These are phyloP conservation scores for Cyclotella kingstonii DNA, from an alignment of 108 stramenopile species.

Conservation along the genomic window DNA sequence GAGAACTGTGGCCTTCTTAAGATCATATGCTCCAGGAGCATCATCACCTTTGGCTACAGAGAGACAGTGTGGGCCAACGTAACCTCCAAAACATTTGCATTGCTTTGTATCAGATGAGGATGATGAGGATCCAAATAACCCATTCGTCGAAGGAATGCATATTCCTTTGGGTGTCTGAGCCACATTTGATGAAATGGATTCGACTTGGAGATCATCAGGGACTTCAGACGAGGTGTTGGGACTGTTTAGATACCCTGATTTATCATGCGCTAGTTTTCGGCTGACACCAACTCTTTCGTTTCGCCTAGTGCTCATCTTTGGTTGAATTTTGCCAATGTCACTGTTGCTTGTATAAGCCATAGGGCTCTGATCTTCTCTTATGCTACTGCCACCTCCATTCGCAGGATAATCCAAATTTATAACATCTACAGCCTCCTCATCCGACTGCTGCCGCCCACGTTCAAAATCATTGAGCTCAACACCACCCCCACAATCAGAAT, in stretches of 20 bases:
- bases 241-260: slow-evolving; percentile 12
- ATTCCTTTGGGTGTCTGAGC: slow-evolving; percentile 36
- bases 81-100: slow-evolving; percentile 76
- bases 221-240: slow-evolving; percentile 30
- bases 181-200: slow-evolving; percentile 17
- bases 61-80: slow-evolving; percentile 78
- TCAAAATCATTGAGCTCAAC: slow-evolving; percentile 35
- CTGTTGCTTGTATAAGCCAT: slow-evolving; percentile 6
- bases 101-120: slow-evolving; percentile 27
- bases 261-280: background rate
- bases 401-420: slow-evolving; percentile 29
- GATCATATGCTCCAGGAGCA: slow-evolving; percentile 54
- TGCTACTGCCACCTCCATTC: background rate
- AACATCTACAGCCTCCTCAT: slow-evolving; percentile 27
- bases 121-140: slow-evolving; percentile 30
- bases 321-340: background rate
- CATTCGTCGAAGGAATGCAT: slow-evolving; percentile 19
- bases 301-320: slow-evolving; percentile 2
- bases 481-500: slow-evolving; percentile 76
- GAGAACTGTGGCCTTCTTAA: slow-evolving; percentile 26
- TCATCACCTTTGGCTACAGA: slow-evolving; percentile 66
- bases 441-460: slow-evolving; percentile 11
- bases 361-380: slow-evolving; percentile 18
- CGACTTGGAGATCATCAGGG: slow-evolving; percentile 6
- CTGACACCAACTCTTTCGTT: slow-evolving; percentile 3